Conservation (phyloP, 306 rosid genomes). For the Benincasa hispida region DNA sequence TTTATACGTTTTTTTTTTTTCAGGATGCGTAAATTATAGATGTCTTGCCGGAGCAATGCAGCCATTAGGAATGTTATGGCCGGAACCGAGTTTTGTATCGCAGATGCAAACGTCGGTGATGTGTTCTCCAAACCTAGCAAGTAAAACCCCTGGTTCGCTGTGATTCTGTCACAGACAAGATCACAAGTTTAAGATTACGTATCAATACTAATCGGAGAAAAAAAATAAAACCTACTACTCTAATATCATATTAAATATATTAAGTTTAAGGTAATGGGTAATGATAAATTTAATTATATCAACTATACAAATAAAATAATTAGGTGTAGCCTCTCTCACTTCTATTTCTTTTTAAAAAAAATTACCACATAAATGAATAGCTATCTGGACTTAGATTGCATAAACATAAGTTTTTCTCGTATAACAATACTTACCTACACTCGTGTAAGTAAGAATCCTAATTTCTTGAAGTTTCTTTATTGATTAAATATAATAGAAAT, state of each 20-base stretch:
- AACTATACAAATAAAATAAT: too few relatives aligned
- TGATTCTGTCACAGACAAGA: constrained; percentile 32
- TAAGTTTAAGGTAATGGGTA: too few relatives aligned
- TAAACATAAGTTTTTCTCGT: too few relatives aligned
- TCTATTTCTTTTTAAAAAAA: too few relatives aligned
- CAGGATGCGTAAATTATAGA: background rate
- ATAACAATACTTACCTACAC: background rate
- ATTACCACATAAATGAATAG: too few relatives aligned
- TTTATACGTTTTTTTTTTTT: background rate
- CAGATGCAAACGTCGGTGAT: constrained; percentile 62
- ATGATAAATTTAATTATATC: too few relatives aligned
- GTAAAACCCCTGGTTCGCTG: constrained; percentile 57
- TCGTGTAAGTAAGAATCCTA: background rate
- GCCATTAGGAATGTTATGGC: constrained; percentile 81
- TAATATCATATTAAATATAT: too few relatives aligned
- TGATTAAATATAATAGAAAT: too few relatives aligned
- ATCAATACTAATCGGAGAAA: too few relatives aligned
- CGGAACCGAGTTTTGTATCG: constrained; percentile 63
- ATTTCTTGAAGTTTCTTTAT: background rate
- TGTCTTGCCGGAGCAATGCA: constrained; percentile 36
- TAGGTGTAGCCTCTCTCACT: too few relatives aligned
- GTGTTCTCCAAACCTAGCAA: constrained; percentile 57
- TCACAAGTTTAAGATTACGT: background rate
- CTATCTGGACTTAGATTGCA: too few relatives aligned
- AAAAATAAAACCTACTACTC: too few relatives aligned